Evolutionary conservation across 2,329 filamentous ascomycete species (phyloP), one percentile per base, ranked within the genome.

Genomic region (Dactylonectria macrodidyma): DNA sequence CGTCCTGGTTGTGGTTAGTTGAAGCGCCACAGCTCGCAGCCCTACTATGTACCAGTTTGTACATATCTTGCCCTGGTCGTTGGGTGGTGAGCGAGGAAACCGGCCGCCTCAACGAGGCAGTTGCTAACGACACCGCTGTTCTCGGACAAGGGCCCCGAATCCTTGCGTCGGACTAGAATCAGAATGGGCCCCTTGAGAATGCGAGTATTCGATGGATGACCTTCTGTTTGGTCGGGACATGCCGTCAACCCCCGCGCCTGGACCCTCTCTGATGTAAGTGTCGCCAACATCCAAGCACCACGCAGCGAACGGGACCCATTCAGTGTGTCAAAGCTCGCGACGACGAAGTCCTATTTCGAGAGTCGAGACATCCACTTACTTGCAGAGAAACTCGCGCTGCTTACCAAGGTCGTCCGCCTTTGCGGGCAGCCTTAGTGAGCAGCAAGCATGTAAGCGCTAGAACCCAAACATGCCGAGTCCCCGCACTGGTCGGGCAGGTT

Each of bases 381-480:
- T 66, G 63, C 63, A 65, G 56, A 59, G 51, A 46, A 57, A 26
- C 33, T 57, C 63, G 63, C 57, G 58, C 52, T 66, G 63, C 63
- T 66, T 47, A 66, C 63, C 63, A 55, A 46, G 50, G 41, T 30
- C 11, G 33, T 54, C 16, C 10, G 11, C 11, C 51, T n/a, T 22
- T 36, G 51, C 34, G 48, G 26, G 16, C 36, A 22, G 47, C 16
- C 22, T 36, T 57, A 30, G 62, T 59, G 48, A 61, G 65, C 60
- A 59, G 48, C 55, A 38, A 61, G 65, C 60, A 59, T 54, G 64
- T 67, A 59, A 67, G 65, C 65, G 56, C 65, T 64, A 67, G 65
- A 67, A 67, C 65, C 50, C 26, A 60, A 57, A 47, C 26, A 30
- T 30, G 26, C 26, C 38, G 54, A 19, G 59, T 38, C 51, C 48